Evolutionary conservation across 2,329 filamentous ascomycete genomes (phyloP).

Genomic region (Xylariaceae sp.): DNA sequence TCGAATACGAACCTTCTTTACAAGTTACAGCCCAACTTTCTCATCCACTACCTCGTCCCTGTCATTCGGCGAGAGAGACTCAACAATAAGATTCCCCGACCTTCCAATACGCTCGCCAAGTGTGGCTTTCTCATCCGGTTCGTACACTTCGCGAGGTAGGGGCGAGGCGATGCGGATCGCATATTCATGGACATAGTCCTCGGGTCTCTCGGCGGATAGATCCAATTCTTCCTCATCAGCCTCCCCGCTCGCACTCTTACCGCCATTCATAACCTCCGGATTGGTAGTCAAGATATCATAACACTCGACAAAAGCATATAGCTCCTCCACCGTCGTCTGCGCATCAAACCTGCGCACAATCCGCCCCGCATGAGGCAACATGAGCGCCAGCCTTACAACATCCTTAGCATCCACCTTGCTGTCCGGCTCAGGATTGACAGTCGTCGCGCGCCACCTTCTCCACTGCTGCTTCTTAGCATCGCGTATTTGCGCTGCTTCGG

Average conservation of each 20-base stretch:
- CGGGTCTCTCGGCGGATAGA: constrained; percentile 43
- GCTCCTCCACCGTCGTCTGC: constrained; percentile 72
- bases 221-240: constrained; percentile 31
- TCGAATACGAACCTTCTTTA: too few relatives aligned
- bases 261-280: constrained; percentile 36
- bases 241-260: constrained; percentile 23
- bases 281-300: constrained; percentile 52
- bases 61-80: constrained; percentile 58
- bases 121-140: constrained; percentile 60
- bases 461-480: constrained; percentile 58
- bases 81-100: constrained; percentile 86
- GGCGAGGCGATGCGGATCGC: constrained; percentile 80
- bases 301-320: constrained; percentile 96
- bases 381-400: constrained; percentile 66
- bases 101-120: constrained; percentile 72
- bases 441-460: constrained; percentile 72
- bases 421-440: constrained; percentile 64
- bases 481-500: constrained; percentile 54
- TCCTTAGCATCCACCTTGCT: constrained; percentile 51
- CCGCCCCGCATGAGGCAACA: constrained; percentile 66
- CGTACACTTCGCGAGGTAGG: constrained; percentile 79
- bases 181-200: constrained; percentile 75
- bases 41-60: constrained; percentile 8
- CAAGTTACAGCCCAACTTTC: not conserved
- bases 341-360: constrained; percentile 71